These are phyloP conservation scores for Aspergillus egyptiacus DNA, from an alignment of 495 filamentous ascomycete genomes.

Conservation along the genomic window DNA sequence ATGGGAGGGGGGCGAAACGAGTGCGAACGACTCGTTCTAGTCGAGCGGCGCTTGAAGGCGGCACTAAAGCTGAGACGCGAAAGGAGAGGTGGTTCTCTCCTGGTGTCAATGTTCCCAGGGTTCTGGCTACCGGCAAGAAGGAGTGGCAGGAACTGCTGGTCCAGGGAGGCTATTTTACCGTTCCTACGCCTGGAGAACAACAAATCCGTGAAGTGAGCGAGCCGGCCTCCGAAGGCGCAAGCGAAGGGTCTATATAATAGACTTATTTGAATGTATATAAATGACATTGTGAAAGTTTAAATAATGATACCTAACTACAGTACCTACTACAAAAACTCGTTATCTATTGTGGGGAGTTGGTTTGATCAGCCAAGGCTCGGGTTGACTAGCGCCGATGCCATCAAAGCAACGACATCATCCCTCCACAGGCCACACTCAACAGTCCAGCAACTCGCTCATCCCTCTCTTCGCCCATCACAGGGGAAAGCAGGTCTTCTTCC, in stretches of 20 bases:
- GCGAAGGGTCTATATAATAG: constrained; percentile 11
- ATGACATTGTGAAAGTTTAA: neutral
- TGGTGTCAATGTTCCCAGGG: constrained; percentile 53
- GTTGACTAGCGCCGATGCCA: constrained; percentile 3
- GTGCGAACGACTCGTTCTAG: constrained; percentile 73
- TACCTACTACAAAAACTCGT: too few species aligned
- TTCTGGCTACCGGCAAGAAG: constrained; percentile 61
- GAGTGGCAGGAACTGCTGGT: constrained; percentile 53
- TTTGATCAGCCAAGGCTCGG: constrained; percentile 6
- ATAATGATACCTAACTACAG: too few species aligned
- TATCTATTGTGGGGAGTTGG: too few species aligned
- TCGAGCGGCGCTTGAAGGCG: constrained; percentile 77
- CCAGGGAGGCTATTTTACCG: constrained; percentile 31
- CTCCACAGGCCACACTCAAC: too few species aligned
- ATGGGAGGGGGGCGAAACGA: constrained; percentile 50
- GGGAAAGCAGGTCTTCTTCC: constrained; percentile 16
- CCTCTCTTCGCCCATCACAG: neutral
- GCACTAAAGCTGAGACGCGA: constrained; percentile 62
- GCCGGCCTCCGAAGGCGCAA: constrained; percentile 10
- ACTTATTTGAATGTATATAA: neutral
- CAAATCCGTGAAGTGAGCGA: constrained; percentile 3
- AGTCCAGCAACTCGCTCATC: too few species aligned
- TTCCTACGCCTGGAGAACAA: constrained; percentile 5
- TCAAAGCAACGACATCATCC: constrained; percentile 7
- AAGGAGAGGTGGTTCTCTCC: constrained; percentile 75